Evolutionary conservation across 805 yeast genomes (phyloP).

Genomic region (Cyberlindnera suaveolens): DNA sequence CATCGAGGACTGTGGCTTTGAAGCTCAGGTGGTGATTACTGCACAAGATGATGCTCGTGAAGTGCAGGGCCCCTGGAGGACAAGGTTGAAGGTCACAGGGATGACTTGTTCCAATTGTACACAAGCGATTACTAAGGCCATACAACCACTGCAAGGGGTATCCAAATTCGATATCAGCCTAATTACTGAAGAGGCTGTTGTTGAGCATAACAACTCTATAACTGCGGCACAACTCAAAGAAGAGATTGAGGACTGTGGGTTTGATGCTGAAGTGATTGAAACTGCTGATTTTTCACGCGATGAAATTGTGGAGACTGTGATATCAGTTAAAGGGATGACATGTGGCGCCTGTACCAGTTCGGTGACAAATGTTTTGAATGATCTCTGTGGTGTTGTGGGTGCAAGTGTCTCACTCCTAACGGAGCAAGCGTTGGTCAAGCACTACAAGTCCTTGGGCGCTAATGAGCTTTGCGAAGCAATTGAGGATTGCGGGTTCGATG

Average conservation of each 20-base stretch:
- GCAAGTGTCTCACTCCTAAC: conserved; percentile 71
- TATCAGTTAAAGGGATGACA: conserved; percentile 23
- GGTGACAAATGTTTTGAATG: conserved; percentile 48
- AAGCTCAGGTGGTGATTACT: conserved; percentile 11
- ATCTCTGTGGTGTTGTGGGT: conserved; percentile 41
- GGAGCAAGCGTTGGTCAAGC: conserved; percentile 60
- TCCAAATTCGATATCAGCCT: conserved; percentile 55
- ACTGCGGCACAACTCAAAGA: conserved; percentile 33
- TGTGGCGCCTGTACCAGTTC: conserved; percentile 43
- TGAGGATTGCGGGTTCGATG: conserved; percentile 76
- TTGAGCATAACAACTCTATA: conserved; percentile 38
- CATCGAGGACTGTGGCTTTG: conserved; percentile 68
- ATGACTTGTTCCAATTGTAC: conserved; percentile 92
- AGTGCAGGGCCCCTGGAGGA: background rate
- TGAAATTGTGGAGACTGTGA: conserved; percentile 9
- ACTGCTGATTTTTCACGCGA: background rate
- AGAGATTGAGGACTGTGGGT: conserved; percentile 70
- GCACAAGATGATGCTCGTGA: background rate
- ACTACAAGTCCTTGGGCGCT: conserved; percentile 29
- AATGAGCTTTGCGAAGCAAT: conserved; percentile 42
- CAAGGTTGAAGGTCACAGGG: conserved; percentile 36
- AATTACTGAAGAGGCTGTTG: conserved; percentile 65
- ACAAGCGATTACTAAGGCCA: conserved; percentile 51
- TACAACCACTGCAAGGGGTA: conserved; percentile 38
- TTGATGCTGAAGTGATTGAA: conserved; percentile 36